Conservation (phyloP, 2,329 filamentous ascomycete species). For the Colletotrichum somersetense region DNA sequence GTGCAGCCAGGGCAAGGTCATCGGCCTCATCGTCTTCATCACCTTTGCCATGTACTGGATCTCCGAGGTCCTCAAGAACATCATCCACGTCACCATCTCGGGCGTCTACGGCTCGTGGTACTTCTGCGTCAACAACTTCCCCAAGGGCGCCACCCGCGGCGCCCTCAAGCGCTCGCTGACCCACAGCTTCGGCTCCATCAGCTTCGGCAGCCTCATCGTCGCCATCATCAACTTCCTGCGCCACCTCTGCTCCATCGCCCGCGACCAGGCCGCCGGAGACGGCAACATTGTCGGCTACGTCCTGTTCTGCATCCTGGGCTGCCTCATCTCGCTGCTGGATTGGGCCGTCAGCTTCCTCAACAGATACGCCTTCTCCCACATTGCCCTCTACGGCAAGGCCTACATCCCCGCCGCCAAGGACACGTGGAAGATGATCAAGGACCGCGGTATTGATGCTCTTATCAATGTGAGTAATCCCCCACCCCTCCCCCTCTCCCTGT, state of each 20-base stretch:
- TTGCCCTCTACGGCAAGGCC: conserved; percentile 90
- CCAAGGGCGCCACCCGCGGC: conserved; percentile 84
- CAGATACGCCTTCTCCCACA: conserved; percentile 91
- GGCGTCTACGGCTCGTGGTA: conserved; percentile 96
- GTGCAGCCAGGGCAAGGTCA: conserved; percentile 83
- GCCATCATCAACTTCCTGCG: conserved; percentile 89
- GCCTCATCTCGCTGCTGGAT: conserved; percentile 81
- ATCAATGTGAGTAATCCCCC: conserved; percentile 68
- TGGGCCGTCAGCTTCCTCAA: conserved; percentile 93
- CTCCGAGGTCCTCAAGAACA: conserved; percentile 93
- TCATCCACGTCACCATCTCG: conserved; percentile 87
- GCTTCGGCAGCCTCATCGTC: conserved; percentile 85
- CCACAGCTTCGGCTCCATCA: conserved; percentile 93
- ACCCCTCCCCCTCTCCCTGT: no score
- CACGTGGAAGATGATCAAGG: conserved; percentile 91
- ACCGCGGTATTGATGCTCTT: conserved; percentile 90
- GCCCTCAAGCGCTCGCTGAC: conserved; percentile 85
- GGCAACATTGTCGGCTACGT: conserved; percentile 77
- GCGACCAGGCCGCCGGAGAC: conserved; percentile 68
- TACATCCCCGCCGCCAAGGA: conserved; percentile 91
- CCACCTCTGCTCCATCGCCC: conserved; percentile 84
- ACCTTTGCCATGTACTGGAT: conserved; percentile 97
- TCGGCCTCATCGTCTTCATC: conserved; percentile 85
- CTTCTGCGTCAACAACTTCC: conserved; percentile 79
- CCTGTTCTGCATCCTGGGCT: conserved; percentile 81